Evolutionary conservation across 352 stramenopile species (phyloP).

Genomic region (Phytophthora meadii): DNA sequence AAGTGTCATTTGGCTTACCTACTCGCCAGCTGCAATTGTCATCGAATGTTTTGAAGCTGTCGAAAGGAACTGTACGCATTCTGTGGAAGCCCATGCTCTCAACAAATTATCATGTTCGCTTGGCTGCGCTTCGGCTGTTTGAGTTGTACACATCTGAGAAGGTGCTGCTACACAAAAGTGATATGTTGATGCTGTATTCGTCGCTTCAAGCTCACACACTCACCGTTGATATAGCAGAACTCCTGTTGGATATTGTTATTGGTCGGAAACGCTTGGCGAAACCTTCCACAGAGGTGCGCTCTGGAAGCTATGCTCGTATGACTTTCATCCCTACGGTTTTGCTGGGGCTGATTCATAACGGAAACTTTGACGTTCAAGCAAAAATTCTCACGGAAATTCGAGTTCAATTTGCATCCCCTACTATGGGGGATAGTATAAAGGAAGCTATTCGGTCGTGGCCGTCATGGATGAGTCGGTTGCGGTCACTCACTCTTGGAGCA

Average conservation of each 20-base stretch:
- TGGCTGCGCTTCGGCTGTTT: constrained; percentile 70
- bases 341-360: constrained; percentile 52
- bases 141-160: constrained; percentile 77
- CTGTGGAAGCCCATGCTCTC: constrained; percentile 73
- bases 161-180: constrained; percentile 58
- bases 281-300: constrained; percentile 24
- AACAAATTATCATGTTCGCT: constrained; percentile 51
- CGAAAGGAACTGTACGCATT: constrained; percentile 67
- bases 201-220: constrained; percentile 62
- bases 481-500: constrained; percentile 39
- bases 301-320: constrained; percentile 57
- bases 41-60: constrained; percentile 53
- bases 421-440: constrained; percentile 58
- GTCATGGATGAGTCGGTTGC: constrained; percentile 63
- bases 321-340: constrained; percentile 68
- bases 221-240: constrained; percentile 47
- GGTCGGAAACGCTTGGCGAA: constrained; percentile 43
- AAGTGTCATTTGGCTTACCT: constrained; percentile 22
- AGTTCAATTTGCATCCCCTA: constrained; percentile 47
- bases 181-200: constrained; percentile 71
- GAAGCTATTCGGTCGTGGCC: constrained; percentile 82
- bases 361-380: constrained; percentile 60
- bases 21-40: constrained; percentile 42
- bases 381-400: constrained; percentile 65
- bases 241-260: constrained; percentile 73